Evolutionary conservation across 2,329 filamentous ascomycete genomes (phyloP).

Genomic region (Colletotrichum cuscutae): DNA sequence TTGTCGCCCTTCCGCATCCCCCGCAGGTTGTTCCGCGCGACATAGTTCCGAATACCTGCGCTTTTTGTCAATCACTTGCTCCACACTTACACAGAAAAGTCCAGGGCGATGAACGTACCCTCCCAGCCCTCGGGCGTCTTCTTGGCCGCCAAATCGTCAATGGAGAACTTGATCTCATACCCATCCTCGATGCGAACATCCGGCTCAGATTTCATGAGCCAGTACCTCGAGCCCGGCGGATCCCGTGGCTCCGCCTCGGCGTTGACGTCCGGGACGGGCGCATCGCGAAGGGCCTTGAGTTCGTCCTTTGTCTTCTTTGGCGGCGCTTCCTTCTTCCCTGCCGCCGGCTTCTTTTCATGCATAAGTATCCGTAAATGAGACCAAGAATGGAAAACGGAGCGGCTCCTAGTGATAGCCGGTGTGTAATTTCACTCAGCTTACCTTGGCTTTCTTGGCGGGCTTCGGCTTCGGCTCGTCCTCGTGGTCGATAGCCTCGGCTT

Average conservation of each 20-base stretch:
- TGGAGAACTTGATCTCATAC: constrained; percentile 90
- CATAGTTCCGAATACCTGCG: constrained; percentile 32
- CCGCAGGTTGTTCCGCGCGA: constrained; percentile 87
- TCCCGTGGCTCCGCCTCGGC: constrained; percentile 44
- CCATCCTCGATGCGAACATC: constrained; percentile 88
- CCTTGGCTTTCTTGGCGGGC: constrained; percentile 29
- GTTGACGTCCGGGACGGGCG: constrained; percentile 47
- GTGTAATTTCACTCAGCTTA: not conserved
- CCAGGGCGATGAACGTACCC: constrained; percentile 63
- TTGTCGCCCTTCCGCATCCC: constrained; percentile 92
- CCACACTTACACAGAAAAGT: not conserved
- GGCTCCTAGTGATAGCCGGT: not conserved
- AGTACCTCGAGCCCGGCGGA: constrained; percentile 65
- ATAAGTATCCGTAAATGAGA: too few relatives aligned
- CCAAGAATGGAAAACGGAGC: too few relatives aligned
- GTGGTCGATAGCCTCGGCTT: not conserved
- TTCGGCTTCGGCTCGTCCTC: not conserved
- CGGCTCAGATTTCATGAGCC: constrained; percentile 90
- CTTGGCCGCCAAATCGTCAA: constrained; percentile 83
- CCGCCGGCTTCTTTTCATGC: constrained; percentile 4
- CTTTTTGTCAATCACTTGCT: not conserved
- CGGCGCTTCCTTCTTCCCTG: constrained; percentile 12
- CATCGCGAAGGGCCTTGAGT: constrained; percentile 28
- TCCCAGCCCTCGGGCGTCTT: constrained; percentile 90
- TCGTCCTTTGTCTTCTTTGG: constrained; percentile 25